Percentiles rank a stretch among this genome's conserved stretches.
These are phyloP conservation scores for Candida endomychidarum DNA, from an alignment of 805 yeast species.

Conservation along the genomic window DNA sequence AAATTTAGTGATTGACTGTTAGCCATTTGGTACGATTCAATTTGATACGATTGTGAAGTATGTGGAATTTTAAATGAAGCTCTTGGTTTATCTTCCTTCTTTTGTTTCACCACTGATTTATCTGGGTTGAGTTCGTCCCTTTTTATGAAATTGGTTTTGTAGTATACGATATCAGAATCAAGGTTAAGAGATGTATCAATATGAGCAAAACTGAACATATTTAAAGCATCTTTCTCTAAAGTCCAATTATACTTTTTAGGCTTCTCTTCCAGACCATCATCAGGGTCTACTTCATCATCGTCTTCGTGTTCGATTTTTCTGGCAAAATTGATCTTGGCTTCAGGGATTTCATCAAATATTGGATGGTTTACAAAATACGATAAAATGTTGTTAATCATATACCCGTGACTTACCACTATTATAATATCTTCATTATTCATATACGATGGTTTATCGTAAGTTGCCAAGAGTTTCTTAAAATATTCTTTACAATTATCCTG, in stretches of 20 bases:
- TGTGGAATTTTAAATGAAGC: slow-evolving; percentile 35
- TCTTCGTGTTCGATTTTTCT: slow-evolving; percentile 16
- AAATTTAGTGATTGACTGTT: slow-evolving; percentile 10
- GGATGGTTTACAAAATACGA: slow-evolving; percentile 44
- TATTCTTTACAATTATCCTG: slow-evolving; percentile 38
- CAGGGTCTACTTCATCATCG: too few relatives aligned
- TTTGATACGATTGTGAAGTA: slow-evolving; percentile 14
- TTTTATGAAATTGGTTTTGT: slow-evolving; percentile 43
- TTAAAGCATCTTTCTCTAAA: slow-evolving; percentile 33
- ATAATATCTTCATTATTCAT: slow-evolving; percentile 34
- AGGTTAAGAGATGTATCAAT: slow-evolving; percentile 34
- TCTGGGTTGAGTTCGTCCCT: slow-evolving; percentile 26
- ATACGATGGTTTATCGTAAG: slow-evolving; percentile 38
- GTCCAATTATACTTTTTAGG: slow-evolving; percentile 28
- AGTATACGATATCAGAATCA: slow-evolving; percentile 44
- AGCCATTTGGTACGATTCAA: slow-evolving; percentile 11
- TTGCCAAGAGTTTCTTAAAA: slow-evolving; percentile 41
- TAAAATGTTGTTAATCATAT: slow-evolving; percentile 38
- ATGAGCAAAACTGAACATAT: slow-evolving; percentile 24
- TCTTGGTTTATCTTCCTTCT: slow-evolving; percentile 24
- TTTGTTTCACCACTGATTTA: slow-evolving; percentile 3
- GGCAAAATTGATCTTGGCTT: slow-evolving; percentile 37
- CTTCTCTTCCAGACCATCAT: too few relatives aligned
- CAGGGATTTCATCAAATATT: slow-evolving; percentile 45
- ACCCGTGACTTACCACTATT: slow-evolving; percentile 43